Conservation (phyloP, 2,329 filamentous ascomycete genomes). For the Paramyrothecium sp. region DNA sequence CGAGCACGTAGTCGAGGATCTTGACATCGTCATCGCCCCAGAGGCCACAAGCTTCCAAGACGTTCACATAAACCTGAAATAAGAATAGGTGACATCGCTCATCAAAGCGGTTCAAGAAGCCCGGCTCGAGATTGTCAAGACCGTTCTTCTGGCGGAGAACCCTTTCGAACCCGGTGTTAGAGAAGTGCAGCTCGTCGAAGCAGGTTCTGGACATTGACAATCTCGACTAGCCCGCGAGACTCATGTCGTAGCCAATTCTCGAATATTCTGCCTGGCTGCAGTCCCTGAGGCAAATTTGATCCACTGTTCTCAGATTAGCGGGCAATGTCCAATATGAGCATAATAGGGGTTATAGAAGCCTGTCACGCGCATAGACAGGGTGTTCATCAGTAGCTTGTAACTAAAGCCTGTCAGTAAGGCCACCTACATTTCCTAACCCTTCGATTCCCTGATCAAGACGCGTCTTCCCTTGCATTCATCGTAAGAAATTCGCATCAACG, state of each 20-base stretch:
- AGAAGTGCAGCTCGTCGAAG: not conserved
- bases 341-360: too few relatives aligned
- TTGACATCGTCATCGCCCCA: not conserved
- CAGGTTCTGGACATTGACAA: too few relatives aligned
- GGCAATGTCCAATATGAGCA: too few relatives aligned
- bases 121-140: not conserved
- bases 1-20: not conserved
- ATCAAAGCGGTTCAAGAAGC: not conserved
- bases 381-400: too few relatives aligned
- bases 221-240: not conserved
- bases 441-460: too few relatives aligned
- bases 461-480: too few relatives aligned
- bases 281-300: not conserved
- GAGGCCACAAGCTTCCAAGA: not conserved
- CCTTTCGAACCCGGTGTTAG: not conserved
- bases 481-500: too few relatives aligned
- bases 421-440: too few relatives aligned
- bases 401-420: too few relatives aligned
- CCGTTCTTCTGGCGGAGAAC: not conserved
- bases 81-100: not conserved
- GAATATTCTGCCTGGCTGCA: not conserved
- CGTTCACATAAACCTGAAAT: not conserved
- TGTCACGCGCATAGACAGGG: too few relatives aligned
- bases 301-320: too few relatives aligned
- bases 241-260: not conserved